Conservation (phyloP, 163 green algal genomes). For the Volvox carteri region DNA sequence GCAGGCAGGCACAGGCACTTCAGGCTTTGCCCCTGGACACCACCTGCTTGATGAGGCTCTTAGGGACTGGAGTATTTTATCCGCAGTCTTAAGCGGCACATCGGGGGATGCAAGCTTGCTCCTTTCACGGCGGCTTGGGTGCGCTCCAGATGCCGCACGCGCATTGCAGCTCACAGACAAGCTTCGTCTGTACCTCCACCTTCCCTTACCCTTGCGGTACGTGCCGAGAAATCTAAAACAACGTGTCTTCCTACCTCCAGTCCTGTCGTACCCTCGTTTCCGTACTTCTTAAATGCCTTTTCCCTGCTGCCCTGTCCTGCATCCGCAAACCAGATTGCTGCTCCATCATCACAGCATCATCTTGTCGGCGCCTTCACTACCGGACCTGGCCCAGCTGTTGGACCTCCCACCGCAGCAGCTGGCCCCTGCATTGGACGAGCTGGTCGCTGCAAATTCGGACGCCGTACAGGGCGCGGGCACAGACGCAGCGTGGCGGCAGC, state of each 20-base stretch:
- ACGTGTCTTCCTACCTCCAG: background rate
- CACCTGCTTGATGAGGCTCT: background rate
- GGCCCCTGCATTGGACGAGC: background rate
- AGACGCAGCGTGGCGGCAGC: background rate
- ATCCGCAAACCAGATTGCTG: background rate
- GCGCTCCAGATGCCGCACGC: background rate
- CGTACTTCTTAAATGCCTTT: too few relatives aligned
- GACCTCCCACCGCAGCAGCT: constrained; percentile 18
- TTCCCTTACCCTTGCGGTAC: constrained; percentile 3
- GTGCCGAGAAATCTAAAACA: background rate
- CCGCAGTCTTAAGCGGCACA: background rate
- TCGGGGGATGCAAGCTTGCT: background rate
- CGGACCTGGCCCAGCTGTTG: background rate
- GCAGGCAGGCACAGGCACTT: background rate
- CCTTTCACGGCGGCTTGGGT: background rate
- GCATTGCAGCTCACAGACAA: constrained; percentile 6
- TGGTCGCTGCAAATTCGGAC: background rate
- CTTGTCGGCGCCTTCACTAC: background rate
- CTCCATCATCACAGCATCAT: constrained; percentile 25
- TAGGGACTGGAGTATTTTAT: background rate
- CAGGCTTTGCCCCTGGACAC: background rate
- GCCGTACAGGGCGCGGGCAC: background rate
- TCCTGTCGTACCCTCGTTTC: background rate
- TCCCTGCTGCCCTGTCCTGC: background rate
- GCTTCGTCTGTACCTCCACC: constrained; percentile 16